phyloP scores from a whole-genome alignment of 2,329 filamentous ascomycete species.

The Aureobasidium namibiae region DNA sequence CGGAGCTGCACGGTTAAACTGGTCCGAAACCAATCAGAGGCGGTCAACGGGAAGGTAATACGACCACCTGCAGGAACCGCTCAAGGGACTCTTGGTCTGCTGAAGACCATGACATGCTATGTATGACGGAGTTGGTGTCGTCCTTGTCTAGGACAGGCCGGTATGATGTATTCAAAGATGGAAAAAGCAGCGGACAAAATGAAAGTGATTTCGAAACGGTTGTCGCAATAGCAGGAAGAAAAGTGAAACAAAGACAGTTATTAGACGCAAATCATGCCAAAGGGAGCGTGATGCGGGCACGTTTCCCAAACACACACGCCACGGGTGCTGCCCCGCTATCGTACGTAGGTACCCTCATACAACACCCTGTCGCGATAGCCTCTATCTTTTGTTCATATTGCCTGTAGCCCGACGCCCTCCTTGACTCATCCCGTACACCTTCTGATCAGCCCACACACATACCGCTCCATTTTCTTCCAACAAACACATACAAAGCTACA shows the following conservation, averaged over 20 bases:
- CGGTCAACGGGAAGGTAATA: not conserved
- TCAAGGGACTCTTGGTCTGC: not conserved
- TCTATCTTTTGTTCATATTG: not conserved
- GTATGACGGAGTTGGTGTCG: not conserved
- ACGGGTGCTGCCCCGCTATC: not conserved
- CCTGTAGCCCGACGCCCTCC: not conserved
- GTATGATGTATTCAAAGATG: not conserved
- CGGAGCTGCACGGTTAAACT: conserved; percentile 5
- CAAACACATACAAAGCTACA: not conserved
- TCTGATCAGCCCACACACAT: not conserved
- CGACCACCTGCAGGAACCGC: not conserved
- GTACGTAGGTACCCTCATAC: too few relatives aligned
- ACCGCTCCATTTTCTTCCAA: not conserved
- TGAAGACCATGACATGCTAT: not conserved
- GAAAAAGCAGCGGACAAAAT: not conserved
- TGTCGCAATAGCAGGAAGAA: not conserved
- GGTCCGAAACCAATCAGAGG: not conserved
- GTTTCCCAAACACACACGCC: not conserved
- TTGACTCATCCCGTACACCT: not conserved
- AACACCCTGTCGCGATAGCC: not conserved
- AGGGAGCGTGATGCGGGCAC: not conserved
- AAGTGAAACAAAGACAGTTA: not conserved
- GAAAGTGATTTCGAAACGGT: not conserved
- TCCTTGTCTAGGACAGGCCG: not conserved
- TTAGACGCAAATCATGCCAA: conserved; percentile 1